These are phyloP conservation scores for Saccharomycopsis amapae DNA, from an alignment of 805 yeast genomes.

Conservation along the genomic window DNA sequence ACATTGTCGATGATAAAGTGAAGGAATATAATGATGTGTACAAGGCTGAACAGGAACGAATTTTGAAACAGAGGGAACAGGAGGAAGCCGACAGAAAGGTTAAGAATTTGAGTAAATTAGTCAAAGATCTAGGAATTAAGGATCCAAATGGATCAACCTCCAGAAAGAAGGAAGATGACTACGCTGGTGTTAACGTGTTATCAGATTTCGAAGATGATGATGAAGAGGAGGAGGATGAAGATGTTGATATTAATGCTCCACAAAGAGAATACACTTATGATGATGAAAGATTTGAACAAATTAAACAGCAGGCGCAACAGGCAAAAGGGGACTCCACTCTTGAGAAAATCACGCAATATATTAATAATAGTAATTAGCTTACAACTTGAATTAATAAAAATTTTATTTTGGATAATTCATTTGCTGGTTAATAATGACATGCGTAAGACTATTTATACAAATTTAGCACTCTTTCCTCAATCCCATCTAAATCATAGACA, in stretches of 20 bases:
- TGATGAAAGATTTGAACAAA: slow-evolving; percentile 21
- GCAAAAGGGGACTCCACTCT: slow-evolving; percentile 13
- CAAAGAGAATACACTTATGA: slow-evolving; percentile 19
- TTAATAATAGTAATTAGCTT: slow-evolving; percentile 14
- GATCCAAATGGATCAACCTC: slow-evolving; percentile 25
- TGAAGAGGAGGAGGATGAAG: slow-evolving; percentile 43
- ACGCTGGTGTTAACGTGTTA: slow-evolving; percentile 42
- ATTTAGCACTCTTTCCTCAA: slow-evolving; percentile 49
- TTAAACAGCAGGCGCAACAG: slow-evolving; percentile 10
- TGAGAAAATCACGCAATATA: slow-evolving; percentile 19
- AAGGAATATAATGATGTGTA: slow-evolving; percentile 82
- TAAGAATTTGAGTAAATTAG: slow-evolving; percentile 58
- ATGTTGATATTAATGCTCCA: slow-evolving; percentile 15
- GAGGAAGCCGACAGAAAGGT: slow-evolving; percentile 68
- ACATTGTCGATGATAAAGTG: slow-evolving; percentile 78
- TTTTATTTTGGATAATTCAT: too few relatives aligned
- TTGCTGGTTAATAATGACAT: too few relatives aligned
- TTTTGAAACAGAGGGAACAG: slow-evolving; percentile 67
- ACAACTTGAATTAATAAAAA: too few relatives aligned
- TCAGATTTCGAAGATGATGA: slow-evolving; percentile 46
- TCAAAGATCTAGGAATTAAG: slow-evolving; percentile 79
- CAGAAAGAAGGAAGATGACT: slow-evolving; percentile 31
- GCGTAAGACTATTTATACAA: slow-evolving; percentile 7
- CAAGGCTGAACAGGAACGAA: slow-evolving; percentile 77
- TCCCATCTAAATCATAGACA: slow-evolving; percentile 47